phyloP scores from a whole-genome alignment of 352 stramenopile genomes.

The Aphanomyces astaci region DNA sequence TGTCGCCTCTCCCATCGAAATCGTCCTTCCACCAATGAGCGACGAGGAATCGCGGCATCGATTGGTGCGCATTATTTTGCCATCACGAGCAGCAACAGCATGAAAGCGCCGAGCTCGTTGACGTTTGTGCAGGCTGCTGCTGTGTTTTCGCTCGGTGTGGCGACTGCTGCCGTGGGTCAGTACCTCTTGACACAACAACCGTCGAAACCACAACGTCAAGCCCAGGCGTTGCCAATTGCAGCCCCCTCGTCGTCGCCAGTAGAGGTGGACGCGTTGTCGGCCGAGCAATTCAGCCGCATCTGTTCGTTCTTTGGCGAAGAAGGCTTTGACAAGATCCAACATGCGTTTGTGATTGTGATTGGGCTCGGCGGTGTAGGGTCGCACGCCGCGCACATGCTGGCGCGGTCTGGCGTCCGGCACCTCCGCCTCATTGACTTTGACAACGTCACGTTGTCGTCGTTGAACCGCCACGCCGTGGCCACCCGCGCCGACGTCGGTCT shows the following conservation, averaged over 20 bases:
- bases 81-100: neutral
- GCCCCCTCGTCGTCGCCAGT: neutral
- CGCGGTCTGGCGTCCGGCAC: constrained; percentile 89
- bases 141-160: constrained; percentile 1
- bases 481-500: constrained; percentile 93
- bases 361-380: constrained; percentile 95
- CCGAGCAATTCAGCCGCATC: constrained; percentile 89
- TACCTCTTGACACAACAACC: neutral
- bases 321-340: constrained; percentile 82
- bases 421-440: constrained; percentile 99
- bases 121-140: neutral
- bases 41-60: neutral
- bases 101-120: neutral
- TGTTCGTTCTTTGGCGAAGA: constrained; percentile 92
- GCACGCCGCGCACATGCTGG: constrained; percentile 97
- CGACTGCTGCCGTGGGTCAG: neutral
- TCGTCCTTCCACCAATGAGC: neutral
- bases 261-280: constrained; percentile 44
- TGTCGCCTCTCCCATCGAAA: too few species aligned
- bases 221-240: too few species aligned
- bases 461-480: constrained; percentile 98
- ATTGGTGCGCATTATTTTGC: neutral
- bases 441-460: constrained; percentile 96
- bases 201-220: neutral
- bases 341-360: constrained; percentile 91